A percentile compares a stretch with the other conserved stretches of the same genome.
These are phyloP conservation scores for Linaria vulgaris DNA, from an alignment of 257 asterid genomes.

Conservation along the genomic window DNA sequence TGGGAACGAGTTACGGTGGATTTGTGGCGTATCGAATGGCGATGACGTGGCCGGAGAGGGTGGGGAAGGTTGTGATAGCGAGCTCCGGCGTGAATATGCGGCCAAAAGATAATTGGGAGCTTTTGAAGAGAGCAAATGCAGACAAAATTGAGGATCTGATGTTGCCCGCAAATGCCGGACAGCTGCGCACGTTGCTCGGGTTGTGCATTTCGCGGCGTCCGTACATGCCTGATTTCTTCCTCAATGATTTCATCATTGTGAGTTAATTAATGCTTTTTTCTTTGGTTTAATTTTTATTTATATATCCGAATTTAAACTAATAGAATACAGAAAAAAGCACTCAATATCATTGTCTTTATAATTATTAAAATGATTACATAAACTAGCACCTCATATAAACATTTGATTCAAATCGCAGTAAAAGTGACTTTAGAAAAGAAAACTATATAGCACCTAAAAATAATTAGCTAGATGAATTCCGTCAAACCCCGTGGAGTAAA, in stretches of 20 bases:
- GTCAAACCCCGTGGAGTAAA: no score
- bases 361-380: no score
- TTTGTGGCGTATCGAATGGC: slow-evolving; percentile 82
- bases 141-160: slow-evolving; percentile 52
- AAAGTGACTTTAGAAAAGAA: no score
- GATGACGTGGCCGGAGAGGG: slow-evolving; percentile 64
- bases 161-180: slow-evolving; percentile 50
- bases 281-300: neutral
- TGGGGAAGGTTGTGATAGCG: slow-evolving; percentile 80
- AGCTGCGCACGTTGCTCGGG: slow-evolving; percentile 38
- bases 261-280: neutral
- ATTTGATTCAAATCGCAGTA: no score
- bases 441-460: no score
- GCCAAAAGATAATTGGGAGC: slow-evolving; percentile 42
- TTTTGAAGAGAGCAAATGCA: slow-evolving; percentile 46
- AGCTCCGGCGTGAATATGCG: slow-evolving; percentile 71
- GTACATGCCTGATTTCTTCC: slow-evolving; percentile 57
- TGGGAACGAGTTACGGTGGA: slow-evolving; percentile 91
- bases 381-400: no score
- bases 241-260: slow-evolving; percentile 56
- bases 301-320: no score
- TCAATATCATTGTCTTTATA: no score
- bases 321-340: no score
- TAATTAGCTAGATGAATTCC: no score
- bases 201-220: slow-evolving; percentile 37